Evolutionary conservation across 257 asterid genomes (phyloP).

Genomic region (Nyctanthes arbortristis): DNA sequence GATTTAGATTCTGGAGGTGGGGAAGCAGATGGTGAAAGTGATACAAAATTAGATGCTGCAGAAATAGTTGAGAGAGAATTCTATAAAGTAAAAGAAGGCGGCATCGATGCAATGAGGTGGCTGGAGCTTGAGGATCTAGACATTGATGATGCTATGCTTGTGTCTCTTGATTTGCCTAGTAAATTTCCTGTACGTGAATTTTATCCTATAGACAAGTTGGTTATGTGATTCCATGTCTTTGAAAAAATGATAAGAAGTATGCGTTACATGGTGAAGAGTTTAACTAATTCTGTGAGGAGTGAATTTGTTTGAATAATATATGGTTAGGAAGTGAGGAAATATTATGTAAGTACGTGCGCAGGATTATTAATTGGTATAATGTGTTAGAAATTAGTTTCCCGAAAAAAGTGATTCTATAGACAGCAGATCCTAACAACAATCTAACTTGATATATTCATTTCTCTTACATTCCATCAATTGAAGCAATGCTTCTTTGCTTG

Average conservation of each 20-base stretch:
- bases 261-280: too few relatives aligned
- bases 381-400: too few relatives aligned
- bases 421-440: too few relatives aligned
- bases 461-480: background rate
- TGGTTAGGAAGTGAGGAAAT: too few relatives aligned
- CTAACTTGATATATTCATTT: background rate
- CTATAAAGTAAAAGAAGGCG: conserved; percentile 49
- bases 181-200: conserved; percentile 73
- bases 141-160: conserved; percentile 64
- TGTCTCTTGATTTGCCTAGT: conserved; percentile 74
- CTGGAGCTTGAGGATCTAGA: conserved; percentile 92
- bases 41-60: conserved; percentile 37
- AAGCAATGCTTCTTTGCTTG: too few relatives aligned
- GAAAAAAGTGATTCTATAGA: too few relatives aligned
- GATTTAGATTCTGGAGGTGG: conserved; percentile 54
- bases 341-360: too few relatives aligned
- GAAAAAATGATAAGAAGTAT: background rate
- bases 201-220: background rate
- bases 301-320: too few relatives aligned
- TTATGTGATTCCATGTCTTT: background rate
- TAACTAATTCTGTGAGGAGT: too few relatives aligned
- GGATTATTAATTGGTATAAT: too few relatives aligned
- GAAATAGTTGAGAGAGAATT: conserved; percentile 70
- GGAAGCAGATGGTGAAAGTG: conserved; percentile 41
- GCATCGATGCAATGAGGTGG: conserved; percentile 63